Base-by-base conservation (phyloP, 352 stramenopile genomes). In the Pythium sukuiense region DNA sequence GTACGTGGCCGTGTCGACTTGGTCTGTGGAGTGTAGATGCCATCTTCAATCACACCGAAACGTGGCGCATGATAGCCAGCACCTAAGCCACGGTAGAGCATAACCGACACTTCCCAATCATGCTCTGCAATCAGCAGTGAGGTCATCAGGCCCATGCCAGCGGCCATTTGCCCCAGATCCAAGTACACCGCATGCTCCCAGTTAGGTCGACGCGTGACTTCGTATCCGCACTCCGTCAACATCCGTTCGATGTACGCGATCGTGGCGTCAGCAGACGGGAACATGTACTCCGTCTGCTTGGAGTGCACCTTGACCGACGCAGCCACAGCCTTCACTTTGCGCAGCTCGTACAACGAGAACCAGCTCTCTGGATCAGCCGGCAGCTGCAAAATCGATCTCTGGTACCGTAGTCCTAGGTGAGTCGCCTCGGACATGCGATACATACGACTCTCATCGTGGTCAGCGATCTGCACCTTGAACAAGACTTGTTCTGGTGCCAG, bases 181-280 rank as follows among this genome's bases (percentile, higher is more conserved):
- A 54, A 16, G 16, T 18, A n/a, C 9, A 29, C 46, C 7, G 46
- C 20, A n/a, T 54, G 46, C n/a, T 32, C 46, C 46, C 46, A 32
- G 26, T 54, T 54, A 2, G n/a, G n/a, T 27, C 46, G 4, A 6
- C 46, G n/a, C 2, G 29, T 29, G 8, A 54, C 16, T 13, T 54
- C 46, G 20, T 54, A 54, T 13, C 46, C 46, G 46, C 46, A 54
- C 18, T 54, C 16, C 46, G 9, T 54, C 46, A 54, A 29, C 46
- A 26, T 54, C 46, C 12, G n/a, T 13, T 54, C 46, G 3, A 29
- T n/a, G 20, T 30, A 54, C 9, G 6, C 2, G 26, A 54, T 29
- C 12, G 46, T 18, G 3, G 16, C 46, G 16, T 54, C 46, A 13
- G 20, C 20, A 2, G 8, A 20, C 11, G 4, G 2, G 39, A 46